Percentiles rank a stretch among this genome's conserved stretches.
Conservation (phyloP, 1,284 basidiomycete genomes). For the Apiotrichum siamense region DNA sequence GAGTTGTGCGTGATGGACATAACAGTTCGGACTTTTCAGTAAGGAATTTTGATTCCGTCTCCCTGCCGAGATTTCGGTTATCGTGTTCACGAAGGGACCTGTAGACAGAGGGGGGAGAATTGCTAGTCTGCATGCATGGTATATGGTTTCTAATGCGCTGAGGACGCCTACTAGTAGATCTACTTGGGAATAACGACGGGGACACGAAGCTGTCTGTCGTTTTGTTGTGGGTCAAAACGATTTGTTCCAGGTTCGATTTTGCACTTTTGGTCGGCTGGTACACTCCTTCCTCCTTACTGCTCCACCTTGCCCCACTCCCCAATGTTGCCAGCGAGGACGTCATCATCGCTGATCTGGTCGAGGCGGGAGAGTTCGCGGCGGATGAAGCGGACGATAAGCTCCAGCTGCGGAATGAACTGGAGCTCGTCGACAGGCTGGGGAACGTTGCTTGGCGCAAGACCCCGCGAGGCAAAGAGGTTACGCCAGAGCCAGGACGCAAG, state of each 20-base stretch:
- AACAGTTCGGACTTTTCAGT: neutral
- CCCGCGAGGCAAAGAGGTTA: slow-evolving; percentile 60
- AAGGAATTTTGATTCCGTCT: slow-evolving; percentile 1
- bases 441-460: slow-evolving; percentile 23
- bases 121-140: slow-evolving; percentile 2
- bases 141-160: neutral
- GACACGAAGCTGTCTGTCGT: too few relatives aligned
- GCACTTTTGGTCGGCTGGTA: too few relatives aligned
- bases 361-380: slow-evolving; percentile 69
- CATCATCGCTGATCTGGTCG: slow-evolving; percentile 64
- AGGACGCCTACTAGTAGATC: neutral
- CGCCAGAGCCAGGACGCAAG: slow-evolving; percentile 86
- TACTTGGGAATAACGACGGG: too few relatives aligned
- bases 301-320: slow-evolving; percentile 37
- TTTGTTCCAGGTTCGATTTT: neutral
- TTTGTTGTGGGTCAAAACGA: too few relatives aligned
- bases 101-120: too few relatives aligned
- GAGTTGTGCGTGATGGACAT: neutral
- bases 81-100: too few relatives aligned
- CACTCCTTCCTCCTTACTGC: too few relatives aligned
- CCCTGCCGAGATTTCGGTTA: too few relatives aligned
- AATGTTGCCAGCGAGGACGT: slow-evolving; percentile 54
- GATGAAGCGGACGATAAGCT: slow-evolving; percentile 67
- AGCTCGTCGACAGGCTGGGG: slow-evolving; percentile 51
- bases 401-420: slow-evolving; percentile 69